A percentile compares a stretch with the other conserved stretches of the same genome.
Conservation (phyloP, 2,329 filamentous ascomycete genomes). For the Colletotrichum cuscutae region DNA sequence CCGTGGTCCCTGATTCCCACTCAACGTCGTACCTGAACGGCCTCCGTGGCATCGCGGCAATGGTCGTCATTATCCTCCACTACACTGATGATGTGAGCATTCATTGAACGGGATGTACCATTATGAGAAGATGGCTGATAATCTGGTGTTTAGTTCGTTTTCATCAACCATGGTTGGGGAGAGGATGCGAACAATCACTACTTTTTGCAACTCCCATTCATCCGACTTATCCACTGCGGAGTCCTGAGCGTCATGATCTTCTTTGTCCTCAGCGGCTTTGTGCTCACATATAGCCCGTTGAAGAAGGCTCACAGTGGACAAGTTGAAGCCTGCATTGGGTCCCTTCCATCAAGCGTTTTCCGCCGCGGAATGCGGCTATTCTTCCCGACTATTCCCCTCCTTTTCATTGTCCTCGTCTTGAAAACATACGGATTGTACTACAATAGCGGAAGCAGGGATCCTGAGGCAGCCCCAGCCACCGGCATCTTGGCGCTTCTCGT, state of each 20-base stretch:
- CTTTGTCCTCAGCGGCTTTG: slow-evolving; percentile 51
- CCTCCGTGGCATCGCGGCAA: slow-evolving; percentile 64
- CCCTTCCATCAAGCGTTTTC: slow-evolving; percentile 33
- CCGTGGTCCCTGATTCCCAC: not conserved
- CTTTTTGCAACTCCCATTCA: slow-evolving; percentile 39
- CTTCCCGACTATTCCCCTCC: slow-evolving; percentile 20
- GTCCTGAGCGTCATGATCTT: slow-evolving; percentile 46
- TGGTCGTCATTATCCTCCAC: slow-evolving; percentile 66
- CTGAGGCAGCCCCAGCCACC: slow-evolving; percentile 18
- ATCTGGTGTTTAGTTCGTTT: not conserved
- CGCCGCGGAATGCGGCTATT: slow-evolving; percentile 35
- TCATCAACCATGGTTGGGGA: slow-evolving; percentile 14
- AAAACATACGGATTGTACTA: not conserved
- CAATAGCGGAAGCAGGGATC: not conserved
- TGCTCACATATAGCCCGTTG: slow-evolving; percentile 45
- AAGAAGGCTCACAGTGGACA: slow-evolving; percentile 36
- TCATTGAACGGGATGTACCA: no score
- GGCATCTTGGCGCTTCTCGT: slow-evolving; percentile 51
- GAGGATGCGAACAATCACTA: slow-evolving; percentile 3
- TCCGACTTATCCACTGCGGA: slow-evolving; percentile 43
- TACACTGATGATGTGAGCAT: slow-evolving; percentile 43
- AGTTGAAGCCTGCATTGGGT: slow-evolving; percentile 15
- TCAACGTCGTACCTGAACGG: slow-evolving; percentile 66
- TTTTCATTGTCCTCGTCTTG: not conserved
- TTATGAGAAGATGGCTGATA: slow-evolving; percentile 46